phyloP scores from a whole-genome alignment of 1,139 yeast species.

The Yamadazyma pseudoaaseri region DNA sequence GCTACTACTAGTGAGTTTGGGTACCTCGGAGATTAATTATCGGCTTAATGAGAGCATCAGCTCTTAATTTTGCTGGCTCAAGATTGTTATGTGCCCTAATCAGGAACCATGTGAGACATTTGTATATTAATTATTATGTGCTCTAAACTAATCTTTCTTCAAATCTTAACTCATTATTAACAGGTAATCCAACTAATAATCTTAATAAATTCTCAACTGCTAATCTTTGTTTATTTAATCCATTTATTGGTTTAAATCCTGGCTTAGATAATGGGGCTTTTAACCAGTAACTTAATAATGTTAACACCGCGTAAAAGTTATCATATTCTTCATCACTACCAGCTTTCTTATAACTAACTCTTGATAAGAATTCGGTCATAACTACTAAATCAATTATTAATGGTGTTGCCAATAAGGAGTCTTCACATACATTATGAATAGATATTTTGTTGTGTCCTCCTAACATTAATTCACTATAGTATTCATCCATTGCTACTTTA shows the following conservation, averaged over 20 bases:
- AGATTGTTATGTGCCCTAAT: too few relatives aligned
- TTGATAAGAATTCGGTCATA: slow-evolving; percentile 83
- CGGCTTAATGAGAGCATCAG: too few relatives aligned
- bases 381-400: slow-evolving; percentile 88
- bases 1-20: too few relatives aligned
- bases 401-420: slow-evolving; percentile 92
- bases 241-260: slow-evolving; percentile 88
- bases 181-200: slow-evolving; percentile 85
- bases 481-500: slow-evolving; percentile 98
- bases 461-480: slow-evolving; percentile 92
- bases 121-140: too few relatives aligned
- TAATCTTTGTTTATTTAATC: slow-evolving; percentile 90
- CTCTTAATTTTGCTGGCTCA: too few relatives aligned
- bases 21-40: too few relatives aligned
- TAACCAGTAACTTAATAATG: slow-evolving; percentile 91
- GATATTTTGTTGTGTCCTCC: slow-evolving; percentile 96
- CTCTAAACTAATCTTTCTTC: slow-evolving; percentile 72
- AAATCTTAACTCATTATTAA: slow-evolving; percentile 87
- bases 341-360: slow-evolving; percentile 73
- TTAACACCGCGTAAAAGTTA: slow-evolving; percentile 78
- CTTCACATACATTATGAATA: slow-evolving; percentile 95
- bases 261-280: slow-evolving; percentile 94
- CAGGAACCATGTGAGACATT: too few relatives aligned
- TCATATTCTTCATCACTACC: slow-evolving; percentile 45
- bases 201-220: slow-evolving; percentile 91